Base-by-base conservation (phyloP, 331 rosid genomes). In the Cydonia oblonga region DNA sequence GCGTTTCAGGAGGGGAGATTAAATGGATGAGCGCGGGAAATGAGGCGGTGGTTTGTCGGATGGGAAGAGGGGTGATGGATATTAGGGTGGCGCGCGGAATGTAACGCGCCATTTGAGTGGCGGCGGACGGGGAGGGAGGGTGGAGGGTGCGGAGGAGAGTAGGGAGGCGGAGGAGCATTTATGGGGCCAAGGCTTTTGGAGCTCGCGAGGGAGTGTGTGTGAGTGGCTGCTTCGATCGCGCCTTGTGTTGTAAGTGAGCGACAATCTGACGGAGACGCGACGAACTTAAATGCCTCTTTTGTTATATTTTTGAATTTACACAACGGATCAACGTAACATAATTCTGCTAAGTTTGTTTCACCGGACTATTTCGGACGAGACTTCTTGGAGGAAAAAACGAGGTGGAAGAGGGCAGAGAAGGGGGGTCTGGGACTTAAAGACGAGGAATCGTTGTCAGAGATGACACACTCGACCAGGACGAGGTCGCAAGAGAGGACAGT, bases 41-140 rank as follows among this genome's bases (percentile, higher is more conserved):
- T 32, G 84, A 60, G 12, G 19, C 61, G 40, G 72, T 3, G 62
- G 28, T 28, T 42, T 68, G 7, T 29, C 44, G 20, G 69, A 2
- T 0, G 68, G 56, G 75, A 23, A 70, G 60, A 54, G 74, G 32
- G 74, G 56, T 23, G 75, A 70, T 15, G 66, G 66, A 70, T 14
- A 65, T 59, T 5, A 74, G 83, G 72, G 81, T 7, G 72, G 86
- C 78, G 82, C 85, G 81, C 15, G 80, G 22, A 22, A 83, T 3
- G 20, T 77, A 84, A 30, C 93, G 83, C 65, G 96, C 89, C 98
- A 90, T 90, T 42, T 66, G 62, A 30, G 66, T n/a, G 63, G 74
- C 60, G 32, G 85, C 73, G 60, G 66, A 10, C 15, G 72, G 12
- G 49, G 76, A 19, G 49, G 14, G 73, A 44, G 70, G 30, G 64